Base-by-base conservation (phyloP, 768 basidiomycete species). In the Mrakia hoshinonis region DNA sequence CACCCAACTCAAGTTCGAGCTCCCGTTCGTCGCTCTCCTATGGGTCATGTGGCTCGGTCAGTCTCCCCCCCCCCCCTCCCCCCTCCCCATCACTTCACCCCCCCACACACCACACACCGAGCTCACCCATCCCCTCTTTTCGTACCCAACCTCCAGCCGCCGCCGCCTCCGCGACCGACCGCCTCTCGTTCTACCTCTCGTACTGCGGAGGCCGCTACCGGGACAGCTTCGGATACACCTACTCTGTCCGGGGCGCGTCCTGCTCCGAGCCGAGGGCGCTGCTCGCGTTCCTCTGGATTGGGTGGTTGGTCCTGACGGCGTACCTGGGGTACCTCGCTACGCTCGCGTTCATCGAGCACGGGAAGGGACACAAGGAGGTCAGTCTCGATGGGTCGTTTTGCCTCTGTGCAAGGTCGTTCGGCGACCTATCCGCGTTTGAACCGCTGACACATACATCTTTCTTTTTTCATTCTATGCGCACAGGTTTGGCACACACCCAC, bases 1-100 rank as follows among this genome's bases (percentile, higher is more conserved):
- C 6, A 61, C 58, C n/a, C 58, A 61, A 6, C 58, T 61, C 58
- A 61, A 61, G 22, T 61, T 61, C 22, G 58, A 61, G 58, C 58
- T 61, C 6, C 31, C 31, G 1, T 31, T 61, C 13, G 13, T 61
- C 5, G 31, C 4, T 0, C 31, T 61, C 15, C 34, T 61, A 9
- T 61, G 58, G 58, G 34, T 61, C 34, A 39, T 61, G 58, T 61
- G 58, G 58, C 58, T 61, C 7, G 58, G 58, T 61, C 5, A 3
- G 36, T 18, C 22, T 1, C 10, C 31, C 2, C 22, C 31, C 34
- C n/a, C n/a, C n/a, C n/a, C n/a, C n/a, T n/a, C n/a, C n/a, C n/a
- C n/a, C n/a, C n/a, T n/a, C n/a, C n/a, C n/a, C n/a, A n/a, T n/a
- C 54, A 24, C 43, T 29, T 55, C 54, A 4, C 24, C n/a, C 26